A percentile compares a stretch with the other conserved stretches of the same genome.
Evolutionary conservation across 305 asterid genomes (phyloP).

Genomic region (Caryopteris hybrid): DNA sequence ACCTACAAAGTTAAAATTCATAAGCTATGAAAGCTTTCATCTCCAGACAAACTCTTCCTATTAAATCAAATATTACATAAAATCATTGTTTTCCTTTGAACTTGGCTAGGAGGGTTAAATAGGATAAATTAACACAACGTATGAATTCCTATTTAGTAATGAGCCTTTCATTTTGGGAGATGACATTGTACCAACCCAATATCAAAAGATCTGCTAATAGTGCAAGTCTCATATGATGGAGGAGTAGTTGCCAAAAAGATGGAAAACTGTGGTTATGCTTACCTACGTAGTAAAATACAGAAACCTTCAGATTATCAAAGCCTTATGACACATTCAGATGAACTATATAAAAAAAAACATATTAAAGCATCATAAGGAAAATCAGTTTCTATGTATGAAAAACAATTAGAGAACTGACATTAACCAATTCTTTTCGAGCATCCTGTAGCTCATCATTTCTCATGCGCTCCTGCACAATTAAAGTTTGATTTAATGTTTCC

Average conservation of each 20-base stretch:
- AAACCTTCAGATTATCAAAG: constrained; percentile 13
- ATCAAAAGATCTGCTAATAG: not conserved
- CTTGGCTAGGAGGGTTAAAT: not conserved
- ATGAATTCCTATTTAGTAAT: not conserved
- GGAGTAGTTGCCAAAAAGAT: not conserved
- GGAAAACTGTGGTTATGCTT: not conserved
- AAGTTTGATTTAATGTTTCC: constrained; percentile 55
- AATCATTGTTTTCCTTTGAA: not conserved
- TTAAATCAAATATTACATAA: not conserved
- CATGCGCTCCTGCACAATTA: constrained; percentile 66
- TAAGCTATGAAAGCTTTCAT: not conserved
- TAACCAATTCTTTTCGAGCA: constrained; percentile 80
- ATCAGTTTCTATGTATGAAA: not conserved
- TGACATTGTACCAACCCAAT: not conserved
- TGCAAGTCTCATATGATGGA: not conserved
- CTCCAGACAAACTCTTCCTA: not conserved
- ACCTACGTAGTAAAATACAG: not conserved
- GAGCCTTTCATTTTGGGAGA: not conserved
- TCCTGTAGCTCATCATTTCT: constrained; percentile 85
- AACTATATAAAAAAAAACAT: not conserved
- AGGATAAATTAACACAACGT: not conserved
- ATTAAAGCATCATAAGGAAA: not conserved
- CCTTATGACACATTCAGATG: not conserved
- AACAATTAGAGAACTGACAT: constrained; percentile 42
- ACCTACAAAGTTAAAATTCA: not conserved